Evolutionary conservation across 2,329 filamentous ascomycete species (phyloP).

Genomic region (Malbranchea zuffiana): DNA sequence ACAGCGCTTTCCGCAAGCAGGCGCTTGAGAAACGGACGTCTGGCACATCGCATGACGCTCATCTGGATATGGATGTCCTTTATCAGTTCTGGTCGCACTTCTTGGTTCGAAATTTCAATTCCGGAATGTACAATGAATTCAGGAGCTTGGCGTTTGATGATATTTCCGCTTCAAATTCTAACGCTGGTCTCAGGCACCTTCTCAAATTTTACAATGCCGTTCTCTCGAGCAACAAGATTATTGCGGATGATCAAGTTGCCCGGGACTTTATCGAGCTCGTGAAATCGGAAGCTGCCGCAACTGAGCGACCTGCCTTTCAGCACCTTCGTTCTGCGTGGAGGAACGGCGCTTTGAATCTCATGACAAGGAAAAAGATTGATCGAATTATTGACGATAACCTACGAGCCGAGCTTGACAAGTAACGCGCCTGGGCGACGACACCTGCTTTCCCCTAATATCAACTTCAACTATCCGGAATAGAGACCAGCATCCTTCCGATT

Average conservation of each 20-base stretch:
- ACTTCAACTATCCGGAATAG: neutral
- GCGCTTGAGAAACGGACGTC: constrained; percentile 41
- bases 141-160: constrained; percentile 56
- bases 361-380: constrained; percentile 47
- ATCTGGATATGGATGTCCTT: constrained; percentile 47
- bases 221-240: constrained; percentile 41
- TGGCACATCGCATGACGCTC: constrained; percentile 28
- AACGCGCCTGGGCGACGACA: constrained; percentile 17
- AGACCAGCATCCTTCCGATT: neutral
- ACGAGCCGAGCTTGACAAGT: constrained; percentile 42
- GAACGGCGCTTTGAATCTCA: constrained; percentile 44
- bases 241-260: constrained; percentile 40
- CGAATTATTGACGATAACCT: constrained; percentile 43
- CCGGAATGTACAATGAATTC: constrained; percentile 65
- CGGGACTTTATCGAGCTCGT: constrained; percentile 47
- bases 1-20: constrained; percentile 39
- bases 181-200: constrained; percentile 50
- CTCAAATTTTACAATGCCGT: constrained; percentile 55
- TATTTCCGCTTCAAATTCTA: constrained; percentile 40
- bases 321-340: constrained; percentile 44
- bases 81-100: constrained; percentile 69
- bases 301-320: constrained; percentile 39
- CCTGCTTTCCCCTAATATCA: constrained; percentile 1
- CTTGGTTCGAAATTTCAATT: constrained; percentile 62
- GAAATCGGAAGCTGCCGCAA: constrained; percentile 34